Evolutionary conservation across 192 early-diverging fungal species (phyloP).

Genomic region (Gonapodya sp.): DNA sequence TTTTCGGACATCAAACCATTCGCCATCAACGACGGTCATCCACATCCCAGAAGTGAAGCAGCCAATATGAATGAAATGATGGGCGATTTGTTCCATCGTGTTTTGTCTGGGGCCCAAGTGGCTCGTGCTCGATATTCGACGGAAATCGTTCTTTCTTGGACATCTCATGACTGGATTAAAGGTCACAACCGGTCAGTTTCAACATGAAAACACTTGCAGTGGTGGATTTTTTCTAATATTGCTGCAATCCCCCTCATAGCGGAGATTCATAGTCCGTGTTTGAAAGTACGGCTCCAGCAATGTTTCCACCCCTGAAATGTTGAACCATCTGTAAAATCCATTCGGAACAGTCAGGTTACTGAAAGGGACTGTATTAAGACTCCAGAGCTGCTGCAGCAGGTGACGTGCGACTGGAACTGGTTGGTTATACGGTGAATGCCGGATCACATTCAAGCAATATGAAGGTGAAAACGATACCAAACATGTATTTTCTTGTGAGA

Average conservation of each 20-base stretch:
- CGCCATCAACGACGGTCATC: conserved; percentile 1
- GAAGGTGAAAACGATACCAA: background rate
- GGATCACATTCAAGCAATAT: background rate
- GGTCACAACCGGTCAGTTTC: conserved; percentile 1
- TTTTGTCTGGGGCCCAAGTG: background rate
- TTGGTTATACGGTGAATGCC: background rate
- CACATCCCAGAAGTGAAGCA: background rate
- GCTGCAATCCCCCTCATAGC: background rate
- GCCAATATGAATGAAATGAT: background rate
- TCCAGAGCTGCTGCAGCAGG: background rate
- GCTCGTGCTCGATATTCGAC: background rate
- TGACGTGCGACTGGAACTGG: background rate
- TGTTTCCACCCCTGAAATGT: conserved; percentile 4
- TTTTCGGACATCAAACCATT: background rate
- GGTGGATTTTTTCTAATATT: background rate
- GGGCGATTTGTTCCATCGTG: background rate
- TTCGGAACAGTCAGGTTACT: background rate
- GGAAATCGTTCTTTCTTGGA: background rate
- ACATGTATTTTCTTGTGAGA: background rate
- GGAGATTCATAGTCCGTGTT: background rate
- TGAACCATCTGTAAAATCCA: background rate
- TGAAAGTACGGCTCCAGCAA: conserved; percentile 1
- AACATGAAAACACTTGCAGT: background rate
- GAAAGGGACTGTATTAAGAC: background rate
- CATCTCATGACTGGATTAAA: background rate